A percentile compares a stretch with the other conserved stretches of the same genome.
phyloP scores from a whole-genome alignment of 805 yeast species.

The Debaryomyces tyrocola region DNA sequence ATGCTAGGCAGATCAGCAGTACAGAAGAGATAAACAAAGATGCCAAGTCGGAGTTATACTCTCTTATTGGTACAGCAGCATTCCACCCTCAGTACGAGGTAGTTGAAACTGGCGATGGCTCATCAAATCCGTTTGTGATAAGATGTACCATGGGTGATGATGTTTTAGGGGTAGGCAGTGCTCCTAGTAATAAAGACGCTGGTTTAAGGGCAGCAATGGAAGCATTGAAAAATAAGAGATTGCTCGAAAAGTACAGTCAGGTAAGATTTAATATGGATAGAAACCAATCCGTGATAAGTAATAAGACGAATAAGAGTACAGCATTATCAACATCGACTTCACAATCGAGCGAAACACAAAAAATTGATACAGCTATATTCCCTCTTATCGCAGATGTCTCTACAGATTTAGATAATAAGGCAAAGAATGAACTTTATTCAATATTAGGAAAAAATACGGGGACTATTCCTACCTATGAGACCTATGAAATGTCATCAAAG shows the following conservation, averaged over 20 bases:
- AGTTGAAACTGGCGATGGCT: slow-evolving; percentile 45
- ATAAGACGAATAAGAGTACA: not conserved
- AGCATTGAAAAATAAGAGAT: slow-evolving; percentile 59
- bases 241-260: slow-evolving; percentile 64
- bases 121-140: slow-evolving; percentile 56
- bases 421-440: slow-evolving; percentile 42
- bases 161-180: slow-evolving; percentile 71
- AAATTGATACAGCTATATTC: slow-evolving; percentile 13
- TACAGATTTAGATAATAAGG: slow-evolving; percentile 28
- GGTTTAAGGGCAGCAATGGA: slow-evolving; percentile 83
- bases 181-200: slow-evolving; percentile 69
- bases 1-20: slow-evolving; percentile 31
- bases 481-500: slow-evolving; percentile 21
- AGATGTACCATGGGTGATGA: slow-evolving; percentile 66
- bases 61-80: slow-evolving; percentile 74
- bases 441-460: slow-evolving; percentile 35
- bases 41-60: slow-evolving; percentile 78
- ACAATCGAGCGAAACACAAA: not conserved
- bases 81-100: slow-evolving; percentile 60
- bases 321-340: not conserved
- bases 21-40: slow-evolving; percentile 50
- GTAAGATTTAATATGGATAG: slow-evolving; percentile 39
- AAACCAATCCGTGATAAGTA: slow-evolving; percentile 11
- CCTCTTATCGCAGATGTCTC: slow-evolving; percentile 25
- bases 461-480: slow-evolving; percentile 32